Evolutionary conservation across 768 basidiomycete species (phyloP).

Genomic region (Auriscalpium vulgare): DNA sequence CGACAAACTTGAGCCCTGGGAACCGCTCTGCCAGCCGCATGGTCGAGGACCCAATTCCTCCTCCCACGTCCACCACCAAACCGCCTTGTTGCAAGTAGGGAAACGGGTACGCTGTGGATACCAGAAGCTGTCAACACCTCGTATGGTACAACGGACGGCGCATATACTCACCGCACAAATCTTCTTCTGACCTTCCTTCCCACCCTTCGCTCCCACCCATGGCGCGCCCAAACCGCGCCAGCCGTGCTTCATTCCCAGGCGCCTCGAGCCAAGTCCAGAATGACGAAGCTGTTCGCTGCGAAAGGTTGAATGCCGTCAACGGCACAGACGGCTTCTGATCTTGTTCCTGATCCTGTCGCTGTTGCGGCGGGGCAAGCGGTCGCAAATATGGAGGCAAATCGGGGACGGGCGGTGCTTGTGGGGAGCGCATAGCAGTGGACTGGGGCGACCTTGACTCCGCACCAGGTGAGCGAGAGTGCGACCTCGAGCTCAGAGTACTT

Average conservation of each 20-base stretch:
- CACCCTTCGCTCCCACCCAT: slow-evolving; percentile 69
- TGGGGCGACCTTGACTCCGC: not conserved
- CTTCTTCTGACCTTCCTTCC: slow-evolving; percentile 45
- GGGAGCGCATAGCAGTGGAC: not conserved
- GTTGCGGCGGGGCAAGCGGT: not conserved
- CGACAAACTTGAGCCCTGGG: slow-evolving; percentile 38
- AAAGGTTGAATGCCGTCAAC: slow-evolving; percentile 63
- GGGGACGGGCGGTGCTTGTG: not conserved
- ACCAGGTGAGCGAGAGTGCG: not conserved
- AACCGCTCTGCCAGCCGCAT: slow-evolving; percentile 36
- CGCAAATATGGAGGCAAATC: not conserved
- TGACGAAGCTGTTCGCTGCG: slow-evolving; percentile 41
- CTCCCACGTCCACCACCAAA: slow-evolving; percentile 60
- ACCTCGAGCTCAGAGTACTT: not conserved
- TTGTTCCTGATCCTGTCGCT: not conserved
- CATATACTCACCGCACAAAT: slow-evolving; percentile 17
- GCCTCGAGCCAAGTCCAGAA: slow-evolving; percentile 76
- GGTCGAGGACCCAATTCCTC: slow-evolving; percentile 52
- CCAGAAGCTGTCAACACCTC: slow-evolving; percentile 1
- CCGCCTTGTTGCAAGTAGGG: slow-evolving; percentile 38
- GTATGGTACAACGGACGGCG: not conserved
- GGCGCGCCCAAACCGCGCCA: slow-evolving; percentile 66
- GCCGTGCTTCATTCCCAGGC: slow-evolving; percentile 33
- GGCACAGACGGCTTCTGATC: slow-evolving; percentile 22
- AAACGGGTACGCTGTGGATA: slow-evolving; percentile 50